Conservation (phyloP, 441 rosid genomes). For the Gossypium gossypioides region DNA sequence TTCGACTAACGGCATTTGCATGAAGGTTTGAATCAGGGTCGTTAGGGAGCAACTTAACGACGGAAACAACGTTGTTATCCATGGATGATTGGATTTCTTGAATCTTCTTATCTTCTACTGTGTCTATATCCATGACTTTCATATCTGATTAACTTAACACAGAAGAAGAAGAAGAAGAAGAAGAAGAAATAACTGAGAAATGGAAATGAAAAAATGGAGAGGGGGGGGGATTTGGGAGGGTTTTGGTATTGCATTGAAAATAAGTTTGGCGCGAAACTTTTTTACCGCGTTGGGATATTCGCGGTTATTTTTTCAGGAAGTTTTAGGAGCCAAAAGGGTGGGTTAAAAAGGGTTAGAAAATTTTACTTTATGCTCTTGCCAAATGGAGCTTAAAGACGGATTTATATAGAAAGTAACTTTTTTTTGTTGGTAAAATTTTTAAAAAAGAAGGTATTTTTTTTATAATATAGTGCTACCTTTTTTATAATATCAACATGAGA, state of each 20-base stretch:
- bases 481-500: too few relatives aligned
- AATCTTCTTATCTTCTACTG: background rate
- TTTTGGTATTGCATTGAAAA: background rate
- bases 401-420: background rate
- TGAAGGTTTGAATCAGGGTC: background rate
- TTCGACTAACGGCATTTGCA: background rate
- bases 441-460: too few relatives aligned
- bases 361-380: background rate
- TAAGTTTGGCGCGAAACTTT: background rate
- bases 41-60: background rate
- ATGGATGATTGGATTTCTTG: background rate
- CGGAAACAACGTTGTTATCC: background rate
- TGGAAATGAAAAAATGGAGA: background rate
- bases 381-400: background rate
- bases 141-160: background rate
- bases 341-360: background rate
- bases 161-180: background rate
- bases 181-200: background rate
- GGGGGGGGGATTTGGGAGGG: background rate
- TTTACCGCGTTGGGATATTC: background rate
- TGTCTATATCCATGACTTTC: slow-evolving; percentile 6
- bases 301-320: background rate
- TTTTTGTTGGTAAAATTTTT: too few relatives aligned
- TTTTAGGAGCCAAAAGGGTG: background rate
- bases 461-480: too few relatives aligned